Evolutionary conservation across 2,329 filamentous ascomycete species (phyloP), one percentile per base, ranked within the genome.

Genomic region (Diaporthe humulicola): DNA sequence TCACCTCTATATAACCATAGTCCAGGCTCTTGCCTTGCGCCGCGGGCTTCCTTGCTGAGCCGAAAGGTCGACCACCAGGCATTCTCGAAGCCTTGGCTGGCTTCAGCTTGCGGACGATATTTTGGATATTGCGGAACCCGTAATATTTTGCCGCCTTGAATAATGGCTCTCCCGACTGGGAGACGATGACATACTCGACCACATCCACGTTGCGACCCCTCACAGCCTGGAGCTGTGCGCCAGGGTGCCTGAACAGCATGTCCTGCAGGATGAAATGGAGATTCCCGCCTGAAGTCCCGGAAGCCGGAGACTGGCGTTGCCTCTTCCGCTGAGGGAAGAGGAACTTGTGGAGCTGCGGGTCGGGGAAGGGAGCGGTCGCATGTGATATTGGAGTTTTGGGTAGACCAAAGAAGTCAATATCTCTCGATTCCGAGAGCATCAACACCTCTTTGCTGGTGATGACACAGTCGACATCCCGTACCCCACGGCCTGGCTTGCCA

Each of bases 101-200:
- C 82, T 97, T 98, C 64, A 99, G 85, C 76, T 93, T 92, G n/a
- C 97, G 92, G 22, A 99, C 97, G 7, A 99, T 90, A 81, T 99
- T 99, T 83, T 98, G 97, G 77, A 99, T 99, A 81, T 99, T 99
- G 70, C 97, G 90, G 87, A 99, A 99, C 8, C 97, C 97, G 82
- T 99, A 99, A 84, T 96, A 99, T 70, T 97, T 92, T 5, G 96
- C 96, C 28, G 95, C 93, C 81, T 91, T 94, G 85, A 97, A 92
- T 3, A 97, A 83, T 4, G 88, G 84, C 76, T 91, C 86, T 14
- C 89, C 89, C 3, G 86, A 81, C 69, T 85, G 86, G 19, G 90
- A 89, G 1, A 90, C 84, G 30, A 98, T 88, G 2, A 89, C 87
- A 82, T 97, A 98, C 80, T 98, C 97, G 38, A 96, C 89, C 1